A percentile compares a stretch with the other conserved stretches of the same genome.
Evolutionary conservation across 371 early-diverging fungal genomes (phyloP).

Genomic region (Rhizomucor pusillus): DNA sequence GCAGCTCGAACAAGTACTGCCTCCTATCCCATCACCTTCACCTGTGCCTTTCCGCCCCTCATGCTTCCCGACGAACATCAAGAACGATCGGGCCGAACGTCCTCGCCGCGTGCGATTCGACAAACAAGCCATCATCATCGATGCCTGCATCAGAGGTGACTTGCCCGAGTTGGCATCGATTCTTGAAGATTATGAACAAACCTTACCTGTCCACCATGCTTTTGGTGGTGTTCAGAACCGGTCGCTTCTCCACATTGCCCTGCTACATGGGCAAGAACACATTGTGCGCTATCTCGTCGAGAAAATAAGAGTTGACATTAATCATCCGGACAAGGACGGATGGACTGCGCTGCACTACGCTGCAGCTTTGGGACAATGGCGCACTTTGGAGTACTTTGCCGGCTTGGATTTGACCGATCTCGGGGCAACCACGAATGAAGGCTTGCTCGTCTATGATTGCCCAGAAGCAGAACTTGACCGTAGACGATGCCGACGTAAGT

Average conservation of each 20-base stretch:
- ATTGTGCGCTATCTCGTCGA: constrained; percentile 22
- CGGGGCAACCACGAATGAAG: constrained; percentile 31
- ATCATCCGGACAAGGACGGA: constrained; percentile 39
- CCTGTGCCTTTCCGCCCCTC: constrained; percentile 6
- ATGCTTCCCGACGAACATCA: constrained; percentile 4
- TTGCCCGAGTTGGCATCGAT: constrained; percentile 15
- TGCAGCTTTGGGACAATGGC: constrained; percentile 40
- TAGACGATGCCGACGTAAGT: constrained; percentile 36
- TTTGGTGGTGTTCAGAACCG: constrained; percentile 17
- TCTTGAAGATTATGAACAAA: constrained; percentile 1
- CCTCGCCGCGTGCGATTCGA: constrained; percentile 34
- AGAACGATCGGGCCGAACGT: neutral
- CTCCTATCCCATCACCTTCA: constrained; percentile 8
- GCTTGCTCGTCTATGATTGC: constrained; percentile 34
- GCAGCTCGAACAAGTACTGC: neutral
- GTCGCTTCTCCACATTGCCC: constrained; percentile 31
- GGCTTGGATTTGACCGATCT: constrained; percentile 24
- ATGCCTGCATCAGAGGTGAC: constrained; percentile 43
- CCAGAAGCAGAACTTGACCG: constrained; percentile 27
- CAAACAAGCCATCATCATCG: constrained; percentile 32
- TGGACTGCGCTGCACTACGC: constrained; percentile 52
- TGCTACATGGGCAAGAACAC: constrained; percentile 38
- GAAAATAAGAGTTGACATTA: constrained; percentile 27
- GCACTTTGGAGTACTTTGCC: constrained; percentile 27
- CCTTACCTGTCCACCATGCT: neutral